phyloP scores from a whole-genome alignment of 116 monocot genomes.

The Trichopus zeylanicus region DNA sequence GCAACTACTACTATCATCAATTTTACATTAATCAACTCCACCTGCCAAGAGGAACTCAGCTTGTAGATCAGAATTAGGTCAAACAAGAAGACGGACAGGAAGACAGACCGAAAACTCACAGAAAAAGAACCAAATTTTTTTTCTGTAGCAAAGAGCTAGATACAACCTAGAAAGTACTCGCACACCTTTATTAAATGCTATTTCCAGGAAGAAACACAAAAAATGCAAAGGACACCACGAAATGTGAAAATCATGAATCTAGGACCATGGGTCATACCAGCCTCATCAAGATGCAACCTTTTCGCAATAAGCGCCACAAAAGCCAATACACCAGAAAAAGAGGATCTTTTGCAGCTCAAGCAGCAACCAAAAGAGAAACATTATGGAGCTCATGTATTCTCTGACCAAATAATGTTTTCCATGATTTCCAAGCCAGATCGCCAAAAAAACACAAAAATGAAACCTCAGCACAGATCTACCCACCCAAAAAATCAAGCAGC shows the following conservation, averaged over 20 bases:
- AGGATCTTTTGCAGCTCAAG: background rate
- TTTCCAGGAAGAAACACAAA: conserved; percentile 1
- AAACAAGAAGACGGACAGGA: background rate
- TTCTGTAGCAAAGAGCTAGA: background rate
- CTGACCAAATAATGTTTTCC: background rate
- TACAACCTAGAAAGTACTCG: background rate
- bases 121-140: too few relatives aligned
- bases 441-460: background rate
- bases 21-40: background rate
- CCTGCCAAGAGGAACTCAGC: too few relatives aligned
- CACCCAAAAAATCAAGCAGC: background rate
- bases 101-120: background rate
- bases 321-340: background rate
- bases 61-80: too few relatives aligned
- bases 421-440: conserved; percentile 1
- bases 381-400: too few relatives aligned
- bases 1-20: background rate
- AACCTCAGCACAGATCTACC: background rate
- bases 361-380: background rate
- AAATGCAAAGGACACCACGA: background rate
- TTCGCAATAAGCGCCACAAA: background rate
- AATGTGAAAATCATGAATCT: conserved; percentile 1
- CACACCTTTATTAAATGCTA: background rate
- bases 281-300: conserved; percentile 1
- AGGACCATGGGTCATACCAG: background rate